phyloP scores from a whole-genome alignment of 345 rosid genomes.

The Syzygium aromaticum region DNA sequence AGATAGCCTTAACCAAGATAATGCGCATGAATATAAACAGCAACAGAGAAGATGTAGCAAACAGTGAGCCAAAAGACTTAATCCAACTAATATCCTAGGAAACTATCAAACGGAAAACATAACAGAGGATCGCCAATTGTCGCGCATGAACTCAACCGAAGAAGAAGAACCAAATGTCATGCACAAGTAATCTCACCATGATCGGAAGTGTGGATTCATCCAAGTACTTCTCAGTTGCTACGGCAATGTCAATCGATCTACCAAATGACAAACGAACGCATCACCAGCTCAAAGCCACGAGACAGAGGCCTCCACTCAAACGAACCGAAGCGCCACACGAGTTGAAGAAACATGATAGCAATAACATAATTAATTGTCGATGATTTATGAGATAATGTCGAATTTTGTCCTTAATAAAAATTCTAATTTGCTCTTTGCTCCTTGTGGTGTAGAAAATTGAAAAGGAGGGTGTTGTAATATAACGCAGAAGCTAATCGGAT shows the following conservation, averaged over 20 bases:
- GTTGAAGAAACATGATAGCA: not conserved
- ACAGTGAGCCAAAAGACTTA: not conserved
- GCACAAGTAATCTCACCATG: constrained; percentile 23
- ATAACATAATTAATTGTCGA: not conserved
- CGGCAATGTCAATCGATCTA: constrained; percentile 62
- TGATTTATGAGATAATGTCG: too few relatives aligned
- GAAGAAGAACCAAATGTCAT: not conserved
- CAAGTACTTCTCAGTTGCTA: constrained; percentile 37
- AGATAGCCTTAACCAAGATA: not conserved
- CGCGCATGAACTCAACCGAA: not conserved
- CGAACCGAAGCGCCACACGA: not conserved
- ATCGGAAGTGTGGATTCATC: constrained; percentile 60
- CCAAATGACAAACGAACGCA: constrained; percentile 21
- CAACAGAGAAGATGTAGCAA: not conserved
- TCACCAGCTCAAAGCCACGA: not conserved
- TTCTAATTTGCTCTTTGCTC: too few relatives aligned
- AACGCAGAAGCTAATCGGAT: too few relatives aligned
- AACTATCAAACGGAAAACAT: not conserved
- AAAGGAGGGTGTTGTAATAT: too few relatives aligned
- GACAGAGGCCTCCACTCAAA: not conserved
- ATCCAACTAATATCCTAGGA: not conserved
- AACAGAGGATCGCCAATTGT: not conserved
- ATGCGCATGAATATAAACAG: not conserved
- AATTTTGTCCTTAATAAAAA: too few relatives aligned
- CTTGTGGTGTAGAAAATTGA: too few relatives aligned